Conservation (phyloP, 2,329 filamentous ascomycete genomes). For the Alternaria longipes region DNA sequence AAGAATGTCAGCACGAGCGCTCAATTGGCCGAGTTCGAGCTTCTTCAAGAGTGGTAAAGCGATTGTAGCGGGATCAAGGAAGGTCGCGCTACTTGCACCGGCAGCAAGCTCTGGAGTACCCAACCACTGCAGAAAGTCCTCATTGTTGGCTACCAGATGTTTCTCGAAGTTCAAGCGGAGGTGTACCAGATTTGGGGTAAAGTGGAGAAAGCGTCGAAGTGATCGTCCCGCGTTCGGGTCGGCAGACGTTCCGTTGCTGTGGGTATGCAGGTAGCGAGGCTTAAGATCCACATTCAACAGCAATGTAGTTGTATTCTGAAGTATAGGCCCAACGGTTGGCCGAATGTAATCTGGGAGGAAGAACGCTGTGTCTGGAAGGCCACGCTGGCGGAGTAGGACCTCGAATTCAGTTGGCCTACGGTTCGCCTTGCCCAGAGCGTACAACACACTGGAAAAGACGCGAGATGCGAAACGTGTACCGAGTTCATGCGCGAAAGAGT, state of each 20-base stretch:
- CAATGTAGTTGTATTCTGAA: conserved; percentile 59
- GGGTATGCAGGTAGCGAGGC: conserved; percentile 17
- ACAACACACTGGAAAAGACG: conserved; percentile 31
- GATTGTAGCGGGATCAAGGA: conserved; percentile 22
- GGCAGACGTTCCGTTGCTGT: conserved; percentile 18
- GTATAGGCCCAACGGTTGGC: conserved; percentile 51
- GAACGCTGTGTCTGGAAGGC: conserved; percentile 57
- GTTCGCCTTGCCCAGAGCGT: conserved; percentile 41
- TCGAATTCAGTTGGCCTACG: conserved; percentile 58
- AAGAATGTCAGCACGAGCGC: conserved; percentile 15
- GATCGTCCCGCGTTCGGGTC: conserved; percentile 25
- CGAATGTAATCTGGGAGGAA: conserved; percentile 55
- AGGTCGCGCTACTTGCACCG: not conserved
- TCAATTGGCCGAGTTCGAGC: conserved; percentile 38
- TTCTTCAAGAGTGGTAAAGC: conserved; percentile 23
- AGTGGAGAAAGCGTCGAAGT: conserved; percentile 52
- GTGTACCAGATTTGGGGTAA: conserved; percentile 58
- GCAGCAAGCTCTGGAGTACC: conserved; percentile 22
- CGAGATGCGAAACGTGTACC: conserved; percentile 23
- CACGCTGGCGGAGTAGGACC: conserved; percentile 52
- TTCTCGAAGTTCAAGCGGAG: conserved; percentile 63
- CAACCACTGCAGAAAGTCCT: conserved; percentile 52
- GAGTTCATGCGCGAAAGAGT: conserved; percentile 10
- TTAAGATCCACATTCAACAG: conserved; percentile 50
- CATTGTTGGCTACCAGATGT: conserved; percentile 22